Percentiles rank a stretch among this genome's conserved stretches.
phyloP scores from a whole-genome alignment of 2,329 filamentous ascomycete genomes.

The Tolypocladium amazonense region DNA sequence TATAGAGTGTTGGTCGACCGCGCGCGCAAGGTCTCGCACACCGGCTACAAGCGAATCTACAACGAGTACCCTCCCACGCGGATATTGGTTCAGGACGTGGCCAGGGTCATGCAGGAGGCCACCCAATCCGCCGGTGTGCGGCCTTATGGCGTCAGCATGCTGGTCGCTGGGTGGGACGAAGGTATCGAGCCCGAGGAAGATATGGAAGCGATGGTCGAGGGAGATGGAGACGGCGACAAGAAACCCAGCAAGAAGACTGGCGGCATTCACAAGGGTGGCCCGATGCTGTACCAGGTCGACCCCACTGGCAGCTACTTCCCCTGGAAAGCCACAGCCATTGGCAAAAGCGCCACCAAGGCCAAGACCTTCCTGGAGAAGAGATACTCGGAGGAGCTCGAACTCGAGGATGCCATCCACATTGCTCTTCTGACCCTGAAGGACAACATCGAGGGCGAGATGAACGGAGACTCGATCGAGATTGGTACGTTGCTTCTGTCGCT shows the following conservation, averaged over 20 bases:
- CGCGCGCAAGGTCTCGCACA: slow-evolving; percentile 96
- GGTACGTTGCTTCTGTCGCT: slow-evolving; percentile 41
- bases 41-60: slow-evolving; percentile 98
- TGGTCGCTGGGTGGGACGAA: slow-evolving; percentile 97
- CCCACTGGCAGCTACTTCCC: slow-evolving; percentile 98
- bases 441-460: slow-evolving; percentile 99
- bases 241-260: slow-evolving; percentile 79
- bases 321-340: slow-evolving; percentile 98
- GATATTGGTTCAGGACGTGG: slow-evolving; percentile 98
- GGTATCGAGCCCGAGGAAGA: slow-evolving; percentile 80
- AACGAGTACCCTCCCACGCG: slow-evolving; percentile 99
- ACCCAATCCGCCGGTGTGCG: slow-evolving; percentile 96
- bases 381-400: slow-evolving; percentile 92
- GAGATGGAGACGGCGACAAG: slow-evolving; percentile 60
- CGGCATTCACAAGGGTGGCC: slow-evolving; percentile 88
- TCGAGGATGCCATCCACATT: slow-evolving; percentile 98
- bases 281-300: slow-evolving; percentile 97
- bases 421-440: slow-evolving; percentile 95
- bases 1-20: slow-evolving; percentile 97
- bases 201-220: slow-evolving; percentile 41
- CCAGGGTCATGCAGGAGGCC: slow-evolving; percentile 95
- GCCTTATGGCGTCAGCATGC: slow-evolving; percentile 89
- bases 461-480: slow-evolving; percentile 95
- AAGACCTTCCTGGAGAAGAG: slow-evolving; percentile 99
- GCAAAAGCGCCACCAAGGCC: slow-evolving; percentile 94